Evolutionary conservation across 495 filamentous ascomycete genomes (phyloP).

Genomic region (Cercophora newfieldiana): DNA sequence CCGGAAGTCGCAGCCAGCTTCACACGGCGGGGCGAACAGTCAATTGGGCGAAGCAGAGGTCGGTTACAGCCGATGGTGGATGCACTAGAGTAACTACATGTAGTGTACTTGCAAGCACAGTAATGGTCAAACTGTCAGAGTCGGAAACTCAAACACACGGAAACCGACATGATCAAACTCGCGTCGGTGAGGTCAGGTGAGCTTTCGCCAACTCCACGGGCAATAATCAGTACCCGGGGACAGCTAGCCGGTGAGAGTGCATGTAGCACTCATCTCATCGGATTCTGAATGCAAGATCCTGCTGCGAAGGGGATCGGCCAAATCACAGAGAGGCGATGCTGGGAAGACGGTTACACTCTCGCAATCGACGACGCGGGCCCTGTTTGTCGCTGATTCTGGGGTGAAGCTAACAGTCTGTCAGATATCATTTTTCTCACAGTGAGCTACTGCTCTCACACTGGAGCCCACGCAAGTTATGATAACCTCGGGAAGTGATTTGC

Average conservation of each 20-base stretch:
- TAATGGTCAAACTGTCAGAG: no score
- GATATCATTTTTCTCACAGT: conserved; percentile 8
- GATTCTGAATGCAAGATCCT: conserved; percentile 13
- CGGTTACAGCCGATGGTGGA: neutral
- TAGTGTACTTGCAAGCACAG: no score
- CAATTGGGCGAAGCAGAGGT: neutral
- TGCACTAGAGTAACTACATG: neutral
- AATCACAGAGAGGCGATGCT: conserved; percentile 17
- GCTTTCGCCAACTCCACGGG: neutral
- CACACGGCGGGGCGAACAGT: neutral
- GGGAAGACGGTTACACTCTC: neutral
- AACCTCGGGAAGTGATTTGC: conserved; percentile 9
- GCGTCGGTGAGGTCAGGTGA: neutral
- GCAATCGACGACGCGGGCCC: neutral
- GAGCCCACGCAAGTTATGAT: neutral
- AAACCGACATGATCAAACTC: neutral
- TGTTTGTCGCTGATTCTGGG: conserved; percentile 10
- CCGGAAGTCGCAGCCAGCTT: neutral
- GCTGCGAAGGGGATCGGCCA: conserved; percentile 8
- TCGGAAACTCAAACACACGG: no score
- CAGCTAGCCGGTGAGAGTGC: neutral
- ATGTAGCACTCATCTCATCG: neutral
- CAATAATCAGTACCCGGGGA: neutral
- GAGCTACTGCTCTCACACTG: neutral
- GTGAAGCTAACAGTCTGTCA: conserved; percentile 8